Base-by-base conservation (phyloP, 2,329 filamentous ascomycete species). In the Neofusicoccum laricinum region DNA sequence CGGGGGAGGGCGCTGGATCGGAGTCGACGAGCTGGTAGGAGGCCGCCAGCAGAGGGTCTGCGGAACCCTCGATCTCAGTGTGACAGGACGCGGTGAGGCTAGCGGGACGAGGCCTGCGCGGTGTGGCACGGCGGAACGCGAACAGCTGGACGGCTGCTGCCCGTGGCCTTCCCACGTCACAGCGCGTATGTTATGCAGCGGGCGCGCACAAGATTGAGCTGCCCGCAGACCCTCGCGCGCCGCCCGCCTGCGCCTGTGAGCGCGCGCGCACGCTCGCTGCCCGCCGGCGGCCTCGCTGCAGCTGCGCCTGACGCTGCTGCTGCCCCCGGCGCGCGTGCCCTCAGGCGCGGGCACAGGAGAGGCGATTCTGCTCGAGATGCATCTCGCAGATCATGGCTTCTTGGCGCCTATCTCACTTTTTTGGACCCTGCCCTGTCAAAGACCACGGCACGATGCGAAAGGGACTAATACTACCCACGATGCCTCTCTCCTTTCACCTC, bases 401-500 rank as follows among this genome's bases (percentile, higher is more conserved):
- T 64, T 64, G 61, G 61, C 61, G 61, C 61, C 61, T 53, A 40
- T 64, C 61, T 61, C 43, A 61, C 38, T 64, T 64, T 64, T 64
- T 64, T 64, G 61, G 61, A 57, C 61, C 50, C 49, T 64, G 61
- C 61, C 61, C 61, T 55, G 49, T 64, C 61, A 64, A 63, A 63
- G 61, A 63, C 61, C 61, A 63, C 61, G 49, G 61, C 61, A 55
- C 61, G 61, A 64, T 64, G 61, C 61, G 49, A 57, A 63, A 55
- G 49, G 49, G 50, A 64, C 61, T 64, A 64, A 64, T 50, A 57
- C 61, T 64, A 48, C 61, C 61, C 61, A 77, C 74, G 74, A 77
- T 76, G 73, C 69, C 68, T 69, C 67, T 69, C 72, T 71, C 72
- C 73, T 73, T 73, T 71, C 70, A 71, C 73, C 73, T 76, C 71